Percentiles rank a stretch among this genome's conserved stretches.
Conservation (phyloP, 2,329 filamentous ascomycete genomes). For the Diaporthe citrichinensis region DNA sequence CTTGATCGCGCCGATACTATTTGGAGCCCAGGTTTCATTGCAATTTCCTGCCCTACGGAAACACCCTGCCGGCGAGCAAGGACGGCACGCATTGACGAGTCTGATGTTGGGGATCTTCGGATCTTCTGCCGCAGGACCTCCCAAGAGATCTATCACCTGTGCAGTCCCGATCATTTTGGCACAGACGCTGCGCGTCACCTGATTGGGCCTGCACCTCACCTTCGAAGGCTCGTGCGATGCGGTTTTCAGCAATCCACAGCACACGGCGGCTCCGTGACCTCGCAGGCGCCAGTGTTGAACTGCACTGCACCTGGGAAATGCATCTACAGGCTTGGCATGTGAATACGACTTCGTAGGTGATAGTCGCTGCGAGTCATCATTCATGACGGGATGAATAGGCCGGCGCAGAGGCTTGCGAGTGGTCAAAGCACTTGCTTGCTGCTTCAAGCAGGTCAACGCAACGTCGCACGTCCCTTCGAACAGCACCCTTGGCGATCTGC, state of each 20-base stretch:
- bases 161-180: constrained; percentile 26
- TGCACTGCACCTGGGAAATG: constrained; percentile 23
- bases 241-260: background rate
- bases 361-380: constrained; percentile 29
- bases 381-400: constrained; percentile 10
- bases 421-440: constrained; percentile 22
- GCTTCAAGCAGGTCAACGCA: constrained; percentile 8
- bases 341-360: constrained; percentile 27
- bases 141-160: constrained; percentile 20
- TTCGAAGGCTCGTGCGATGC: constrained; percentile 14
- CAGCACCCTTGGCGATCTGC: constrained; percentile 34
- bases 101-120: constrained; percentile 26
- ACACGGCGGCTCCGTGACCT: constrained; percentile 9
- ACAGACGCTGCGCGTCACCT: constrained; percentile 33
- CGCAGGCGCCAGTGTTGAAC: constrained; percentile 2
- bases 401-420: constrained; percentile 15
- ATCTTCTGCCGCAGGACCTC: constrained; percentile 25
- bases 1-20: background rate
- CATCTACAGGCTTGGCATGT: constrained; percentile 15
- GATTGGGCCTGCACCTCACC: constrained; percentile 17
- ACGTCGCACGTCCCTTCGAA: constrained; percentile 30
- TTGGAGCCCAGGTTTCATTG: constrained; percentile 21
- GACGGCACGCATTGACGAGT: constrained; percentile 31
- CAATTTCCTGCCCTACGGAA: background rate
- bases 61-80: constrained; percentile 15